Evolutionary conservation across 169 alveolate species (phyloP).

Genomic region (Theileria sp.): DNA sequence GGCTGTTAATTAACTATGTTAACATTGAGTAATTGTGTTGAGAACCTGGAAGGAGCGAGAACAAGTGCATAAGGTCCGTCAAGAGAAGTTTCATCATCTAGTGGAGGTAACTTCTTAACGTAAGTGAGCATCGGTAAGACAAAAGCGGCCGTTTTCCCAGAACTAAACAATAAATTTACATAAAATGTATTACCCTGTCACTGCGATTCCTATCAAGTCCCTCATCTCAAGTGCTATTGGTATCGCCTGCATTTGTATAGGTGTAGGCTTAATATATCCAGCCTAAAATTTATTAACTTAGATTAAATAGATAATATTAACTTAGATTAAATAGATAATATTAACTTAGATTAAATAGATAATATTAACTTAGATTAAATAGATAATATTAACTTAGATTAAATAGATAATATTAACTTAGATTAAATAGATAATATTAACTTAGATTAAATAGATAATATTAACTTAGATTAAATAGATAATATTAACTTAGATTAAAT

Average conservation of each 20-base stretch:
- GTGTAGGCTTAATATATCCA: constrained; percentile 87
- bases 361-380: too few relatives aligned
- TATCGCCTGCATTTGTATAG: constrained; percentile 96
- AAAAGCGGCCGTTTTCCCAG: constrained; percentile 95
- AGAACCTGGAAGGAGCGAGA: constrained; percentile 89
- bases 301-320: too few relatives aligned
- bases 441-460: too few relatives aligned
- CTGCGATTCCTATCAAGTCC: constrained; percentile 97
- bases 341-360: constrained; percentile 8
- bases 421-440: constrained; percentile 24
- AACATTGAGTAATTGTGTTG: neutral
- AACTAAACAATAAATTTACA: constrained; percentile 12
- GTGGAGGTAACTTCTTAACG: constrained; percentile 85
- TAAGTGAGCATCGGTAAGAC: constrained; percentile 92
- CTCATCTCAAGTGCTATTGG: constrained; percentile 90
- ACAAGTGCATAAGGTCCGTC: constrained; percentile 95
- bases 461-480: constrained; percentile 14
- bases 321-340: constrained; percentile 24
- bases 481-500: neutral
- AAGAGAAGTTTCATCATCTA: constrained; percentile 85
- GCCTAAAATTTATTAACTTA: constrained; percentile 18
- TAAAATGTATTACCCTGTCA: constrained; percentile 88
- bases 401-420: neutral
- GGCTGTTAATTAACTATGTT: neutral
- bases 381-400: constrained; percentile 37